Conservation (phyloP, 495 filamentous ascomycete species). For the Tuber aestivum region DNA sequence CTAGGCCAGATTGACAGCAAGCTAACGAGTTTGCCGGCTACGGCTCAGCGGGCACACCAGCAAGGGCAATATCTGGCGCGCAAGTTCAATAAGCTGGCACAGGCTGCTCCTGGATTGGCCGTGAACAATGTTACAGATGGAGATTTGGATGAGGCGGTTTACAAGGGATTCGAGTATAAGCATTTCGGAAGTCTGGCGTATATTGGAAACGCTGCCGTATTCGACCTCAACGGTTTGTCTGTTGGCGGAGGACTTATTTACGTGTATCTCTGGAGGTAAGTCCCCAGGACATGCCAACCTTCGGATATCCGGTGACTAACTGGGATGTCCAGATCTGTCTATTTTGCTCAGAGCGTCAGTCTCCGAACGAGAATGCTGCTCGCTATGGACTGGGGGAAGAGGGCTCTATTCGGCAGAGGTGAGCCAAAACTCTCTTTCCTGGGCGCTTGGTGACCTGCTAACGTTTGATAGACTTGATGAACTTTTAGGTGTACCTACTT, state of each 20-base stretch:
- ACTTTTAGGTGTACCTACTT: conserved; percentile 37
- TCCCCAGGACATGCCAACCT: not conserved
- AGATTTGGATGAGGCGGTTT: conserved; percentile 85
- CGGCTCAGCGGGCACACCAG: conserved; percentile 95
- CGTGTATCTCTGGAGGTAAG: conserved; percentile 75
- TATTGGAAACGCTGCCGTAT: conserved; percentile 91
- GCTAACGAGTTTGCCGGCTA: conserved; percentile 76
- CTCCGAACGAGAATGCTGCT: conserved; percentile 80
- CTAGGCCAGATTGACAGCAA: conserved; percentile 86
- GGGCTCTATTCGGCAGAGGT: conserved; percentile 94
- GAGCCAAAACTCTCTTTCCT: conserved; percentile 43
- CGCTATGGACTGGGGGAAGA: conserved; percentile 98
- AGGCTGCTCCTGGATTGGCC: conserved; percentile 65
- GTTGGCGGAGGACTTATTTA: conserved; percentile 81
- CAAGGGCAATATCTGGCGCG: conserved; percentile 89
- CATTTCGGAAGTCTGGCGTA: conserved; percentile 92
- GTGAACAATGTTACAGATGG: conserved; percentile 80
- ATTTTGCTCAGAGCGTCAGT: conserved; percentile 97
- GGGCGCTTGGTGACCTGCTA: not conserved
- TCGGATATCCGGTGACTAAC: not conserved
- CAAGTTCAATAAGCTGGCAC: conserved; percentile 89
- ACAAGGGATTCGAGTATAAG: conserved; percentile 91
- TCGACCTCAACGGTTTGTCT: conserved; percentile 70
- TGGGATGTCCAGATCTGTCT: conserved; percentile 55
- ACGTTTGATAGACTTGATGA: conserved; percentile 43